Conservation (phyloP, 139 green algal genomes). For the Astrephomene gubernaculifera region DNA sequence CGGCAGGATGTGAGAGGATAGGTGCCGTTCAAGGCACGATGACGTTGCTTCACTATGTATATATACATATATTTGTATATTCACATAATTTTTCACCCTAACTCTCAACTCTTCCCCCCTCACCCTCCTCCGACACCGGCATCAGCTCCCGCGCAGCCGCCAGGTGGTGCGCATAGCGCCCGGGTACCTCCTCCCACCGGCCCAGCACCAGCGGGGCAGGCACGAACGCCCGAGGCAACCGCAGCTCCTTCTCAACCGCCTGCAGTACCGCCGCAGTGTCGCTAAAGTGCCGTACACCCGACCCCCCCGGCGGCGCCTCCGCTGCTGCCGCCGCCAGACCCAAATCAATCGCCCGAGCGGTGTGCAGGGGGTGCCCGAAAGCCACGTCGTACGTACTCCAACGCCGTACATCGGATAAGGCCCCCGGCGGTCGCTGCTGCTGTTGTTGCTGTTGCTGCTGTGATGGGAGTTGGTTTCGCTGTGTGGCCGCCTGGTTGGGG, state of each 20-base stretch:
- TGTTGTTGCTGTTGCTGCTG: too few species aligned
- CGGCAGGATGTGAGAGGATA: too few species aligned
- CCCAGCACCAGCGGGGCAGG: constrained; percentile 12
- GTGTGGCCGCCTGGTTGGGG: too few species aligned
- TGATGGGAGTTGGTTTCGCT: too few species aligned
- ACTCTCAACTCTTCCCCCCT: background rate
- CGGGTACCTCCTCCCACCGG: background rate
- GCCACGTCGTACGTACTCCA: constrained; percentile 35
- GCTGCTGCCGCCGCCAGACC: background rate
- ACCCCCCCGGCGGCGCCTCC: background rate
- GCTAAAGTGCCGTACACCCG: background rate
- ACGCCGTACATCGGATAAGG: background rate
- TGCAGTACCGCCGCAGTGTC: constrained; percentile 15
- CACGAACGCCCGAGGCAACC: constrained; percentile 5
- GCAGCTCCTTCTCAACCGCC: constrained; percentile 17
- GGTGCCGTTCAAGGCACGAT: too few species aligned
- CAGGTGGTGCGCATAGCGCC: constrained; percentile 24
- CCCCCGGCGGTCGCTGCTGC: too few species aligned
- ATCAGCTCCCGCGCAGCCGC: constrained; percentile 15
- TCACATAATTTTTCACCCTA: too few species aligned
- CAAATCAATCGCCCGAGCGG: background rate
- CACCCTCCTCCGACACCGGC: constrained; percentile 18
- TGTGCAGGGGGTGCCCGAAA: constrained; percentile 18
- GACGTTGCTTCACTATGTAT: too few species aligned
- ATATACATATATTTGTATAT: too few species aligned